A percentile compares a stretch with the other conserved stretches of the same genome.
These are phyloP conservation scores for Arthrobotrys conoides DNA, from an alignment of 2,329 filamentous ascomycete genomes.

Conservation along the genomic window DNA sequence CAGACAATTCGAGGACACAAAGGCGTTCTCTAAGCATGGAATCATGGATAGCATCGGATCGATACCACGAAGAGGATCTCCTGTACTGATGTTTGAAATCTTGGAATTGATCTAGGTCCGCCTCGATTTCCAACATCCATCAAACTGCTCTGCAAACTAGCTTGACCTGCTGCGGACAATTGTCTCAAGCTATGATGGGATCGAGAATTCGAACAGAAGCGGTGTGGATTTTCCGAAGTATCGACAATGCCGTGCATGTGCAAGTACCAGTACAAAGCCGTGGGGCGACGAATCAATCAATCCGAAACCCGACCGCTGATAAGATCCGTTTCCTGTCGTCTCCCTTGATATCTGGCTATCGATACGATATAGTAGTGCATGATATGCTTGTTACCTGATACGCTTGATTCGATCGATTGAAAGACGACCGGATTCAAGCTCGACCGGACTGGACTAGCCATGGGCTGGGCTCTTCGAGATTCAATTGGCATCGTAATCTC, in stretches of 20 bases:
- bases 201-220: constrained; percentile 4
- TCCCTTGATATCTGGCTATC: constrained; percentile 44
- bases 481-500: constrained; percentile 22
- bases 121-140: constrained; percentile 42
- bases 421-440: background rate
- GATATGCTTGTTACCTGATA: background rate
- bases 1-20: background rate
- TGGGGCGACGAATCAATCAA: constrained; percentile 26
- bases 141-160: background rate
- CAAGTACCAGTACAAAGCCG: constrained; percentile 36
- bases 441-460: constrained; percentile 1
- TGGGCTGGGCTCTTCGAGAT: constrained; percentile 17
- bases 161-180: constrained; percentile 57
- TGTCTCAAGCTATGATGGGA: constrained; percentile 6
- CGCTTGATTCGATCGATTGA: background rate
- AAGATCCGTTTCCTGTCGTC: constrained; percentile 39
- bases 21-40: constrained; percentile 2
- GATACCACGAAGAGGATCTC: constrained; percentile 18
- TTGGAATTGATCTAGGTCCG: constrained; percentile 38
- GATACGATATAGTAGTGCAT: constrained; percentile 15
- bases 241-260: constrained; percentile 32
- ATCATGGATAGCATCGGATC: constrained; percentile 33
- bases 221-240: constrained; percentile 2
- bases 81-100: constrained; percentile 28
- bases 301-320: constrained; percentile 58